Evolutionary conservation across 108 stramenopile genomes (phyloP).

Genomic region (Cylindrotheca fusiformis): DNA sequence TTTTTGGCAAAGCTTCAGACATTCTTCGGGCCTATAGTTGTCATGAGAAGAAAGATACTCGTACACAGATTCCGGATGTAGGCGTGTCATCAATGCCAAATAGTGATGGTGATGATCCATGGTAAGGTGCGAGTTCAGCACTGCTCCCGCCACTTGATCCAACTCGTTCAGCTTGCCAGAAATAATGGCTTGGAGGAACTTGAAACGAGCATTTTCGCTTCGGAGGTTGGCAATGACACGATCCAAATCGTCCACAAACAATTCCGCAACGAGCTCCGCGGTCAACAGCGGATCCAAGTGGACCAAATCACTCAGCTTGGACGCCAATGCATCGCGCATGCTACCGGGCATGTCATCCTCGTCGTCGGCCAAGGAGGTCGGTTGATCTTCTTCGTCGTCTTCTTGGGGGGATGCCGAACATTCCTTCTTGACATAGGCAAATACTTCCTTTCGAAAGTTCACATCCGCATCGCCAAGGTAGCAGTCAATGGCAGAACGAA

Average conservation of each 20-base stretch:
- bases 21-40: constrained; percentile 79
- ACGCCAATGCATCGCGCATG: constrained; percentile 40
- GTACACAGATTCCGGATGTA: constrained; percentile 81
- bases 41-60: constrained; percentile 68
- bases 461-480: constrained; percentile 65
- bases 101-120: constrained; percentile 67
- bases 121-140: constrained; percentile 61
- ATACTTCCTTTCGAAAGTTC: constrained; percentile 62
- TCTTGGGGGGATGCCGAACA: constrained; percentile 43
- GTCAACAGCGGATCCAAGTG: constrained; percentile 55
- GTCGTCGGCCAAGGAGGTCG: constrained; percentile 2
- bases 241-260: constrained; percentile 78
- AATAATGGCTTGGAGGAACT: constrained; percentile 64
- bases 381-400: constrained; percentile 9
- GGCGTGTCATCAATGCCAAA: constrained; percentile 61
- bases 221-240: constrained; percentile 48
- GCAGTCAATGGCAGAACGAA: constrained; percentile 71
- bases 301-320: constrained; percentile 54
- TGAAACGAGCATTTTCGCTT: constrained; percentile 42
- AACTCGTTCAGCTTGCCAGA: constrained; percentile 57
- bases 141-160: constrained; percentile 63
- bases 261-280: constrained; percentile 62
- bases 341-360: constrained; percentile 3
- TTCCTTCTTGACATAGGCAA: constrained; percentile 70
- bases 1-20: constrained; percentile 78